Percentiles rank a stretch among this genome's conserved stretches.
phyloP scores from a whole-genome alignment of 768 basidiomycete genomes.

The Rhodotorula diobovata region DNA sequence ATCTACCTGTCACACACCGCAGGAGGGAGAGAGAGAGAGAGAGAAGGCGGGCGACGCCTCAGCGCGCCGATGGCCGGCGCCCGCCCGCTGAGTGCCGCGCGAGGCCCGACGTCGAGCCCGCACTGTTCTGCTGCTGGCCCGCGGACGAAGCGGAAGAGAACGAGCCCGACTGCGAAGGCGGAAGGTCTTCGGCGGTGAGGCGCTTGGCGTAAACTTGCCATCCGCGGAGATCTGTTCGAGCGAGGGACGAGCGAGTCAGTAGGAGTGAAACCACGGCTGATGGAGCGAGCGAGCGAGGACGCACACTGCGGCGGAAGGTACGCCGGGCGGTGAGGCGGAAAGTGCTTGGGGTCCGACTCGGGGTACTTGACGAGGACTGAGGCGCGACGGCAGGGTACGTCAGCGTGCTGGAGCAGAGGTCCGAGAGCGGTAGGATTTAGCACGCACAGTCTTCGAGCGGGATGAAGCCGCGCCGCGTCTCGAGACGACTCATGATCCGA shows the following conservation, averaged over 20 bases:
- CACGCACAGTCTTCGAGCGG: slow-evolving; percentile 34
- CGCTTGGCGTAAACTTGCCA: slow-evolving; percentile 24
- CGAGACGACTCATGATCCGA: slow-evolving; percentile 36
- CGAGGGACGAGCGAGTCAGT: too few species aligned
- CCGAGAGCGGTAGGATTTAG: background rate
- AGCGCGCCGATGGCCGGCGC: too few species aligned
- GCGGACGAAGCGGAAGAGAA: background rate
- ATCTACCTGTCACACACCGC: too few species aligned
- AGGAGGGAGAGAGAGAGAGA: too few species aligned
- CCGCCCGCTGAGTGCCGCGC: too few species aligned
- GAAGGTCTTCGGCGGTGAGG: slow-evolving; percentile 15
- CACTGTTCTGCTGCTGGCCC: slow-evolving; percentile 1
- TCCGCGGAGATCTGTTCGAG: slow-evolving; percentile 20
- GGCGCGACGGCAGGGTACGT: background rate
- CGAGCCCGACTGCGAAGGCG: slow-evolving; percentile 1
- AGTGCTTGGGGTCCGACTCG: background rate
- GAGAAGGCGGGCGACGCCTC: too few species aligned
- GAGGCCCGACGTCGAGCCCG: background rate
- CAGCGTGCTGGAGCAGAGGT: too few species aligned
- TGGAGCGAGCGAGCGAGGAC: too few species aligned
- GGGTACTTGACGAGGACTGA: slow-evolving; percentile 18
- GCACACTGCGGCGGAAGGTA: slow-evolving; percentile 29
- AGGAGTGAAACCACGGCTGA: background rate
- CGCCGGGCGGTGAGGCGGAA: slow-evolving; percentile 9
- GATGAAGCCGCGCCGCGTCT: slow-evolving; percentile 31